Conservation (phyloP, 2,329 filamentous ascomycete species). For the Verticillium tricorpus region DNA sequence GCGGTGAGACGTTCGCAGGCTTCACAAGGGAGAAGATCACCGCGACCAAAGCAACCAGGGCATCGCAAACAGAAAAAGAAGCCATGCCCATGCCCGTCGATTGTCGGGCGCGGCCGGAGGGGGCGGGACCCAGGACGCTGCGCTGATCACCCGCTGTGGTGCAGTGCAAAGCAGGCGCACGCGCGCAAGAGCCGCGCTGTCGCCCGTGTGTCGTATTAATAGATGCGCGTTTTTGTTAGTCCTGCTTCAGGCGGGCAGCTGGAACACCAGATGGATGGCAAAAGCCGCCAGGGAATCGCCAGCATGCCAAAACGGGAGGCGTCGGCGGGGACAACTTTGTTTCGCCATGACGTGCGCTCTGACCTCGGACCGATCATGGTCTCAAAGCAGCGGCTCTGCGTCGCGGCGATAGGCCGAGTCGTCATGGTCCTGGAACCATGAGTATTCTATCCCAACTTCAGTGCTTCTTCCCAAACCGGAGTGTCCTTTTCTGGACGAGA, state of each 20-base stretch:
- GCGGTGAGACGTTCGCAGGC: background rate
- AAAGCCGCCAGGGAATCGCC: background rate
- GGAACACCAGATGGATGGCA: background rate
- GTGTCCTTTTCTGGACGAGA: background rate
- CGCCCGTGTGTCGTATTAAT: background rate
- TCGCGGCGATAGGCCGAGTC: background rate
- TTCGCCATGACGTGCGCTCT: background rate
- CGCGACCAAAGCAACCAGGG: background rate
- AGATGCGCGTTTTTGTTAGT: background rate
- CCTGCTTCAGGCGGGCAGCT: background rate
- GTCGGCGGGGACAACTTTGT: background rate
- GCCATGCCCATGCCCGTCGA: background rate
- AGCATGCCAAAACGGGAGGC: background rate
- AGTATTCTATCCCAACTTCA: background rate
- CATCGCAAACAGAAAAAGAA: too few species aligned
- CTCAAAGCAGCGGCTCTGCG: background rate
- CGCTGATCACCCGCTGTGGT: background rate
- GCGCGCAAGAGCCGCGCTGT: background rate
- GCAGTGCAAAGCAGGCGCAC: background rate
- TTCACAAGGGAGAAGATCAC: background rate
- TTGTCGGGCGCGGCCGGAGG: background rate
- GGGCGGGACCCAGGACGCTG: background rate
- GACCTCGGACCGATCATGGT: background rate
- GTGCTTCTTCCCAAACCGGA: background rate
- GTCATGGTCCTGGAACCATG: background rate